Percentiles rank a stretch among this genome's conserved stretches.
Conservation (phyloP, 208 protist genomes). For the Porcisia deanei region DNA sequence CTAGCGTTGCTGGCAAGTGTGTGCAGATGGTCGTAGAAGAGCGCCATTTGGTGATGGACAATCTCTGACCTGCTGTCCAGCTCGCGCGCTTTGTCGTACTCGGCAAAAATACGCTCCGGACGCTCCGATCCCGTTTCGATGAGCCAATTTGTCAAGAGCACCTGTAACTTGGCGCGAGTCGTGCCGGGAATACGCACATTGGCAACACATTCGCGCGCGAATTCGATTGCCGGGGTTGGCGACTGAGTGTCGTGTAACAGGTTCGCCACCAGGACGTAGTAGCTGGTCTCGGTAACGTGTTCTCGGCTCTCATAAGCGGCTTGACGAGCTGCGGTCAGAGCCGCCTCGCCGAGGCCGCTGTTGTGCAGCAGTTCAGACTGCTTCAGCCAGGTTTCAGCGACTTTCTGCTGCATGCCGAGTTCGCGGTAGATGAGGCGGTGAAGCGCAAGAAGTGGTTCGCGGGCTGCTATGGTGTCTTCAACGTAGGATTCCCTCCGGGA, state of each 20-base stretch:
- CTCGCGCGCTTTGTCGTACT: slow-evolving; percentile 73
- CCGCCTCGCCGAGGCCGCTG: slow-evolving; percentile 72
- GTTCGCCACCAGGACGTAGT: slow-evolving; percentile 85
- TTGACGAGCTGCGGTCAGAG: slow-evolving; percentile 71
- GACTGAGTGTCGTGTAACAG: slow-evolving; percentile 86
- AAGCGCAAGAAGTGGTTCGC: slow-evolving; percentile 82
- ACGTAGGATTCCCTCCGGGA: slow-evolving; percentile 40
- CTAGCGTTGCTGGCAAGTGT: slow-evolving; percentile 24
- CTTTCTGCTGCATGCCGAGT: slow-evolving; percentile 50
- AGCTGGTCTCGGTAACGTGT: slow-evolving; percentile 32
- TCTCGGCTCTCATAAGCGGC: slow-evolving; percentile 35
- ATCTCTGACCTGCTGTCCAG: slow-evolving; percentile 79
- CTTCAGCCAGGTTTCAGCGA: slow-evolving; percentile 77
- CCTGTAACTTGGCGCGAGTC: slow-evolving; percentile 65
- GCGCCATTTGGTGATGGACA: slow-evolving; percentile 89
- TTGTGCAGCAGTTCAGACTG: slow-evolving; percentile 84
- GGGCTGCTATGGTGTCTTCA: slow-evolving; percentile 63
- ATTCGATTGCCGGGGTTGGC: slow-evolving; percentile 74
- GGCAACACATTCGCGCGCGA: slow-evolving; percentile 54
- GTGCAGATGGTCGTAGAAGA: slow-evolving; percentile 94
- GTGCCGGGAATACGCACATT: slow-evolving; percentile 29
- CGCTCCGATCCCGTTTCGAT: slow-evolving; percentile 72
- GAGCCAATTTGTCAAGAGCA: slow-evolving; percentile 81
- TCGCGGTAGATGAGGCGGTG: slow-evolving; percentile 80
- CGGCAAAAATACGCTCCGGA: slow-evolving; percentile 76